Evolutionary conservation across 352 stramenopile genomes (phyloP), one percentile per base, ranked within the genome.

Genomic region (Pythium guiyangense): DNA sequence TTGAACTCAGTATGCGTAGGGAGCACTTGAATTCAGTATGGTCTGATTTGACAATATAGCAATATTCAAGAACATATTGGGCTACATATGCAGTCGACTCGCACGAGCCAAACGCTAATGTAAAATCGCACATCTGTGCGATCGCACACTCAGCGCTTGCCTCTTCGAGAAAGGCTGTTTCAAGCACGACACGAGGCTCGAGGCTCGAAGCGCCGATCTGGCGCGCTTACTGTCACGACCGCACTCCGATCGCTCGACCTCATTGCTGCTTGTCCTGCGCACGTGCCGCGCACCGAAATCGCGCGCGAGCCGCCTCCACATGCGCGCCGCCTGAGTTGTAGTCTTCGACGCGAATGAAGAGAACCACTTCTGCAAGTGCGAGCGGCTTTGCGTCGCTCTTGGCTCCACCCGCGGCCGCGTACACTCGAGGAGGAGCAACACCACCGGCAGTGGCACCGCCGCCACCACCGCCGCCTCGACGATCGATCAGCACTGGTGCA

Each of bases 341-440:
- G 22, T 22, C 22, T 22, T 10, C 50, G 14, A 20, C 40, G 40
- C 29, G 49, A 51, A 64, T 64, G 58, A 64, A 64, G 51, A 49
- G 49, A 59, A 17, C 45, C 20, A 35, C 29, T 4, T 54, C 44
- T 6, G 17, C 45, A 10, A 50, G 26, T 6, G 17, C 45, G 20
- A 50, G 26, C 45, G 45, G 22, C 27, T 56, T 44, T 26, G 37
- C 55, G 27, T 64, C 58, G 44, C 58, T 64, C 22, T 39, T 59
- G 18, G 58, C 51, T 45, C 44, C 58, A 4, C 58, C 58, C 0
- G 11, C 58, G 15, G 26, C 22, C 22, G 22, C 46, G 44, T 35
- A 63, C 31, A 27, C 45, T 31, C 57, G 43, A 37, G 26, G 29
- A 20, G 22, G 48, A 34, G 29, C 31, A 26, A 29, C 22, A n/a